Conservation (phyloP, 345 rosid genomes). For the Rhizophora apiculata region DNA sequence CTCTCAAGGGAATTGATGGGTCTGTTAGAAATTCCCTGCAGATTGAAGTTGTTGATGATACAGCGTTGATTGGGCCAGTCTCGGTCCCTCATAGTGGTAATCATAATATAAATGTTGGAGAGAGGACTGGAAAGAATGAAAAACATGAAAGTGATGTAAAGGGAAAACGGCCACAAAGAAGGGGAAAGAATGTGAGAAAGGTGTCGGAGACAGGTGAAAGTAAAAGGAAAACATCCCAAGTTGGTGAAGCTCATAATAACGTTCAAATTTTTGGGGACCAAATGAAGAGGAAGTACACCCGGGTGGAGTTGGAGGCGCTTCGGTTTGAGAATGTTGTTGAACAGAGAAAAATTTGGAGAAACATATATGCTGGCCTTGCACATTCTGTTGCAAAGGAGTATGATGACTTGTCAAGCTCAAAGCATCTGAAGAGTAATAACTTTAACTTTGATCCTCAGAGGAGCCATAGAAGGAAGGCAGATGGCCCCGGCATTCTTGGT, state of each 20-base stretch:
- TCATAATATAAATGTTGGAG: slow-evolving; percentile 27
- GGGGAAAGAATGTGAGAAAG: slow-evolving; percentile 32
- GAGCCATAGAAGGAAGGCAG: slow-evolving; percentile 18
- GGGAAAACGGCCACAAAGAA: slow-evolving; percentile 36
- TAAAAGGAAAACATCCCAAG: slow-evolving; percentile 16
- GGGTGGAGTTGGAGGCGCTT: slow-evolving; percentile 65
- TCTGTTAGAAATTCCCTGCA: slow-evolving; percentile 44
- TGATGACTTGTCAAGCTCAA: slow-evolving; percentile 39
- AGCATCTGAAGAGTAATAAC: slow-evolving; percentile 36
- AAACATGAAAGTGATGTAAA: slow-evolving; percentile 39
- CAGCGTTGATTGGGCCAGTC: slow-evolving; percentile 56
- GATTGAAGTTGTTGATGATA: slow-evolving; percentile 68
- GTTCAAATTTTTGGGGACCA: slow-evolving; percentile 12
- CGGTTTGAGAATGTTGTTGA: slow-evolving; percentile 52
- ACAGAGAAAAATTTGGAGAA: slow-evolving; percentile 65
- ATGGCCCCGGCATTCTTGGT: slow-evolving; percentile 40
- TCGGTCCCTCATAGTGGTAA: slow-evolving; percentile 28
- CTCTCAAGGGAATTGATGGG: slow-evolving; percentile 24
- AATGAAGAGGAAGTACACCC: slow-evolving; percentile 42
- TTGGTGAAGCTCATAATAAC: slow-evolving; percentile 18
- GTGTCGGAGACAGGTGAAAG: slow-evolving; percentile 19
- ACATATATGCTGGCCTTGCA: slow-evolving; percentile 49
- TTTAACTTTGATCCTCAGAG: slow-evolving; percentile 27
- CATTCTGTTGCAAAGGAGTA: slow-evolving; percentile 49
- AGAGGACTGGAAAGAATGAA: slow-evolving; percentile 31